Conservation (phyloP, 768 basidiomycete species). For the Lyophyllum shimeji region DNA sequence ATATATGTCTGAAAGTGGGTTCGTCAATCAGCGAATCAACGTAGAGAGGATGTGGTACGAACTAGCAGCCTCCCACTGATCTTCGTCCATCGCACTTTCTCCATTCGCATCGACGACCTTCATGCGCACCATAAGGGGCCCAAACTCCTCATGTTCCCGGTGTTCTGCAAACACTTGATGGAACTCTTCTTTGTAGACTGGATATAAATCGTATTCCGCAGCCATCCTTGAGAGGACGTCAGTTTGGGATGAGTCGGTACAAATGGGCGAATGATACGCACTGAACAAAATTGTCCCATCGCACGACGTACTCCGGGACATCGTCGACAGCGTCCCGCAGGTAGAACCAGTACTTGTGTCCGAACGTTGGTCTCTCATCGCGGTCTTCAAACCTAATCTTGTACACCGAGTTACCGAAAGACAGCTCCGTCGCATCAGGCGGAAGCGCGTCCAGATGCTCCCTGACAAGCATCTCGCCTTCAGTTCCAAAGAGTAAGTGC, state of each 20-base stretch:
- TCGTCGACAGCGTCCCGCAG: constrained; percentile 94
- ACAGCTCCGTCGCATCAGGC: constrained; percentile 61
- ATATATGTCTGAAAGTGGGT: constrained; percentile 70
- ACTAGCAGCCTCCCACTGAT: constrained; percentile 99
- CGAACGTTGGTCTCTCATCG: constrained; percentile 63
- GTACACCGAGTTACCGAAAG: constrained; percentile 92
- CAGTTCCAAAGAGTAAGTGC: constrained; percentile 5
- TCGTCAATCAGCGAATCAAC: constrained; percentile 10
- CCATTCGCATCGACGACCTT: constrained; percentile 85
- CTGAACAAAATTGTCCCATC: constrained; percentile 91
- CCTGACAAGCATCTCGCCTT: constrained; percentile 35
- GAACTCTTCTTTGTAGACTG: constrained; percentile 84
- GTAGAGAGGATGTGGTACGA: constrained; percentile 32
- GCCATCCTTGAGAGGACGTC: constrained; percentile 60
- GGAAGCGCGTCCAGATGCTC: constrained; percentile 73
- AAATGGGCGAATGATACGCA: constrained; percentile 49
- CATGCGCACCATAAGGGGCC: constrained; percentile 85
- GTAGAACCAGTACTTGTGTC: constrained; percentile 93
- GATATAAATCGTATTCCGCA: constrained; percentile 71
- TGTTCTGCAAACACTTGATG: constrained; percentile 87
- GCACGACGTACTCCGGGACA: constrained; percentile 96
- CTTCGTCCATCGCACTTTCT: constrained; percentile 89
- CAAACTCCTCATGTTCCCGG: constrained; percentile 76
- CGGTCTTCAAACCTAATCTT: constrained; percentile 82
- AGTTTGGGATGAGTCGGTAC: background rate